Conservation (phyloP, 805 yeast genomes). For the Scheffersomyces stipitis region DNA sequence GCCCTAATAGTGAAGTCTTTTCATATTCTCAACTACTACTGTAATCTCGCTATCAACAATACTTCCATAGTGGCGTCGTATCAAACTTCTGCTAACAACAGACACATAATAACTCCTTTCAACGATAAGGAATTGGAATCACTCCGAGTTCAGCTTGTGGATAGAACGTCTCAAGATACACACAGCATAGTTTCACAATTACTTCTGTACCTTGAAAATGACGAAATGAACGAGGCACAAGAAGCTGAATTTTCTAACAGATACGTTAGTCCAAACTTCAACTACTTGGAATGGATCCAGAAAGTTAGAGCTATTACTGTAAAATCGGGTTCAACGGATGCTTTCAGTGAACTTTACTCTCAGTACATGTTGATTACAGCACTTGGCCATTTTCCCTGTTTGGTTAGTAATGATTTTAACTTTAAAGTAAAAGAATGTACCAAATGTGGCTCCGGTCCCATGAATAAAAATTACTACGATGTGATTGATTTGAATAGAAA, state of each 20-base stretch:
- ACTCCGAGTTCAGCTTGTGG: constrained; percentile 6
- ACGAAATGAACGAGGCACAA: neutral
- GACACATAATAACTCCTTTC: constrained; percentile 13
- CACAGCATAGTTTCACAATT: neutral
- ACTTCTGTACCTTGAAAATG: neutral
- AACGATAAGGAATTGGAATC: constrained; percentile 18
- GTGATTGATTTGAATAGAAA: constrained; percentile 22
- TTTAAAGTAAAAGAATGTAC: constrained; percentile 29
- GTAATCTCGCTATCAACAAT: constrained; percentile 8
- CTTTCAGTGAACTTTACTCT: constrained; percentile 9
- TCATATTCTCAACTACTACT: constrained; percentile 22
- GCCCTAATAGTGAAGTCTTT: constrained; percentile 16
- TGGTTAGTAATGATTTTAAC: constrained; percentile 38
- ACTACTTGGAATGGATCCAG: constrained; percentile 21
- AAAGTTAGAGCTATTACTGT: constrained; percentile 12
- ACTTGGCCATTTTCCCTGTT: constrained; percentile 44
- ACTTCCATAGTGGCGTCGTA: constrained; percentile 7
- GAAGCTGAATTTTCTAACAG: neutral
- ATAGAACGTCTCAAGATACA: constrained; percentile 1
- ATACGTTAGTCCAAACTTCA: constrained; percentile 3
- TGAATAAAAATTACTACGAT: constrained; percentile 20
- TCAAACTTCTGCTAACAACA: constrained; percentile 9
- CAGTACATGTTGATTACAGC: constrained; percentile 35
- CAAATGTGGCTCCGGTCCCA: constrained; percentile 33
- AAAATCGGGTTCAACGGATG: neutral